Evolutionary conservation across 371 early-diverging fungal genomes (phyloP).

Genomic region (Zychaea mexicana): DNA sequence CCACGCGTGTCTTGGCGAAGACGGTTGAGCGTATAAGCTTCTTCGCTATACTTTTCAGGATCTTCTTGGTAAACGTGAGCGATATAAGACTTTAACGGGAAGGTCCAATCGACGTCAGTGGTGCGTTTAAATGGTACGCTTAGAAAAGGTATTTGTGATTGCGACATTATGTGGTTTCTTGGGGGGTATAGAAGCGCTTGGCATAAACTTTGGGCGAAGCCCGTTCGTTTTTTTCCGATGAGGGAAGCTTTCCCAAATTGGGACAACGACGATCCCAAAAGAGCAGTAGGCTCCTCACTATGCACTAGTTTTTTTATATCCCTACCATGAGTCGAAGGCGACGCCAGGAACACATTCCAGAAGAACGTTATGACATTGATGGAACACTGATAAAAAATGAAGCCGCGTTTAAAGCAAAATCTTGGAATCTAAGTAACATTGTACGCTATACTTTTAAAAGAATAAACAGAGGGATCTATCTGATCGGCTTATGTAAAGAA

Average conservation of each 20-base stretch:
- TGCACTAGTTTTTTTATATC: neutral
- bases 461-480: neutral
- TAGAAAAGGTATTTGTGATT: constrained; percentile 55
- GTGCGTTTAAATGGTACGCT: constrained; percentile 79
- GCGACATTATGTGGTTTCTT: constrained; percentile 31
- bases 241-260: too few relatives aligned
- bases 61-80: constrained; percentile 88
- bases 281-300: too few relatives aligned
- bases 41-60: constrained; percentile 84
- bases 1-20: constrained; percentile 95
- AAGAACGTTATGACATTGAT: constrained; percentile 43
- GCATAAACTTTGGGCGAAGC: neutral
- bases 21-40: constrained; percentile 85
- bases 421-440: constrained; percentile 46
- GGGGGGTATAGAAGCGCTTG: neutral
- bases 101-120: constrained; percentile 89
- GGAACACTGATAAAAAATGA: constrained; percentile 39
- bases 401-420: constrained; percentile 25
- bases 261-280: too few relatives aligned
- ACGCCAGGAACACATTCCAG: constrained; percentile 22
- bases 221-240: too few relatives aligned
- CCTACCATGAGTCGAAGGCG: neutral
- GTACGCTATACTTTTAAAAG: constrained; percentile 21
- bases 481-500: neutral
- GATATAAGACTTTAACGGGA: constrained; percentile 83